These are phyloP conservation scores for Cladosporium sp. DNA, from an alignment of 2,329 filamentous ascomycete genomes.

Conservation along the genomic window DNA sequence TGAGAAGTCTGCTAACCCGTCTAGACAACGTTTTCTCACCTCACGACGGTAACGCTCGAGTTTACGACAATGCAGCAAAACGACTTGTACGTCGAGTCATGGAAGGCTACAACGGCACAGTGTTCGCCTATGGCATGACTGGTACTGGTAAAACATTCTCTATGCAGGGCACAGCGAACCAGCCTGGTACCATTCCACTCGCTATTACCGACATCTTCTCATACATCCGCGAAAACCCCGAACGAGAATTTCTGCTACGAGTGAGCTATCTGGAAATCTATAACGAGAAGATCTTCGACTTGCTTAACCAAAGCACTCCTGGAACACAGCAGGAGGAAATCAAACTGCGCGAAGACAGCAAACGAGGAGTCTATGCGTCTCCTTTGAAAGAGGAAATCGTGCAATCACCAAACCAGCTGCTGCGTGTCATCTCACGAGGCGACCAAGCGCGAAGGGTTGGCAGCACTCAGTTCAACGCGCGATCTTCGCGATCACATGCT, in stretches of 20 bases:
- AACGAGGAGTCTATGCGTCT: conserved; percentile 92
- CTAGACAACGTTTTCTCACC: conserved; percentile 95
- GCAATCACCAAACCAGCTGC: conserved; percentile 90
- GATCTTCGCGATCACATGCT: conserved; percentile 95
- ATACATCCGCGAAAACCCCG: conserved; percentile 95
- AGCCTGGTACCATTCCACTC: conserved; percentile 92
- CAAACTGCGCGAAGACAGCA: conserved; percentile 93
- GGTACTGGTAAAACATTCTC: conserved; percentile 98
- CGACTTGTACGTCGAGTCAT: conserved; percentile 93
- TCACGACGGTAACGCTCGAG: conserved; percentile 88
- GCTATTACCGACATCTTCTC: conserved; percentile 99
- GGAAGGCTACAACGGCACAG: conserved; percentile 98
- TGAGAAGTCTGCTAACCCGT: conserved; percentile 10
- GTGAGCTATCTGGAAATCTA: conserved; percentile 99
- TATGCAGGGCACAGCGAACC: conserved; percentile 96
- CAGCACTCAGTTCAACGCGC: conserved; percentile 94
- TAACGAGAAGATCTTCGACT: conserved; percentile 94
- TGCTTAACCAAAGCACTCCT: conserved; percentile 71
- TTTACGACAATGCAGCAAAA: conserved; percentile 93
- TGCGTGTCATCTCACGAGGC: conserved; percentile 91
- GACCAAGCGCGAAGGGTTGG: conserved; percentile 87
- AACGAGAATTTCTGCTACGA: conserved; percentile 87
- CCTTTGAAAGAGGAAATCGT: conserved; percentile 98
- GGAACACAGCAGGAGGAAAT: conserved; percentile 83
- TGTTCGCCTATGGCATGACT: conserved; percentile 99